Evolutionary conservation across 2,329 filamentous ascomycete genomes (phyloP), one percentile per base, ranked within the genome.

Genomic region (Botrytis porri): DNA sequence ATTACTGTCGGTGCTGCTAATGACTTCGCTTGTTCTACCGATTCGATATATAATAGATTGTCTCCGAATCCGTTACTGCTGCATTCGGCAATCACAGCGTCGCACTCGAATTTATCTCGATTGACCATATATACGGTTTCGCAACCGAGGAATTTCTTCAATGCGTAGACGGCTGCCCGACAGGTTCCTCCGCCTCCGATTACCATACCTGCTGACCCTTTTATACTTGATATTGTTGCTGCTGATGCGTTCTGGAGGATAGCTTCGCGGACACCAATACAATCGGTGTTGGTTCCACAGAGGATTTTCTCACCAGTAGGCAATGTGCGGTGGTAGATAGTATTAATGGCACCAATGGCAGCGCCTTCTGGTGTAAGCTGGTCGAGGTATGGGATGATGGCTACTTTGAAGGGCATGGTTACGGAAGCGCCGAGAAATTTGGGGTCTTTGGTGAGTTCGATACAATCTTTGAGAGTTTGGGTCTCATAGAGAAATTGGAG

Each of bases 351-450:
- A 65, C 93, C 92, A 35, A 94, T 90, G 51, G 90, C 89, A 67
- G 87, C 86, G 77, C 89, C 92, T 82, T 94, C 92, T 35, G 89
- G 86, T 10, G 92, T 94, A 54, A 95, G 84, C 71, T 90, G 88
- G 79, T 95, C 92, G 14, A 95, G 86, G 77, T 93, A 86, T 0
- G 88, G 85, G 74, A 95, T 88, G 80, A 95, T 93, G 77, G 89
- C 86, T 39, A 95, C 88, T 82, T 96, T 95, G 84, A 93, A 90
- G 0, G 93, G 93, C 93, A 95, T 96, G 32, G 93, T 95, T 54
- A 95, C 89, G 5, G 91, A 89, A 35, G 90, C 82, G 87, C 89
- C 90, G 78, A 90, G 91, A 80, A 90, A 92, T 76, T 86, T 83
- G 25, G 87, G 86, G 75, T 90, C 82, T 74, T 85, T 84, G 48